Evolutionary conservation across 225 moss, liverwort and hornwort genomes (phyloP), one percentile per base, ranked within the genome.

Genomic region (Sphagnum tenellum): DNA sequence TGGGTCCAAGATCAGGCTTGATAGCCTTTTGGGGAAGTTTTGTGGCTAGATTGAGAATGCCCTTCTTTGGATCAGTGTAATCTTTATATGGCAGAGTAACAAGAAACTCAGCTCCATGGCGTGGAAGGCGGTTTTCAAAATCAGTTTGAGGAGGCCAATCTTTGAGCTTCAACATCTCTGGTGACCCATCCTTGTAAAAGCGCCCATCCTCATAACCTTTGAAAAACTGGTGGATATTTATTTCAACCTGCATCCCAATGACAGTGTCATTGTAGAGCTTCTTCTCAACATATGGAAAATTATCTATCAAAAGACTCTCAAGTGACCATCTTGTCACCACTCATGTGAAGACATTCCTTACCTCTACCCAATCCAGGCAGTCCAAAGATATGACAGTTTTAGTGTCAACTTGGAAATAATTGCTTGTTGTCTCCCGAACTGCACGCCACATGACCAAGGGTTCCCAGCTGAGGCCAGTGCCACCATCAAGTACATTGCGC

Each of bases 371-470:
- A 69, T 87, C 81, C 55, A 75, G 63, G 68, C 88, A 89, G 66
- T 89, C 80, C 2, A 83, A 46, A 29, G 86, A 80, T 53, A 60
- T 74, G 45, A 89, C 86, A 60, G 74, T 62, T 69, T 74, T 82
- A 50, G 64, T 83, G 53, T 89, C 88, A 2, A 82, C 88, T 56
- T 66, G 74, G 0, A 70, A 65, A 62, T 73, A 80, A 58, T 75
- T 71, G 49, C 73, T 52, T 6, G 52, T 52, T 6, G 82, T 86
- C 67, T 89, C 88, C 29, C 86, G 64, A 9, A 89, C 70, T 44
- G 86, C 88, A 53, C 88, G 78, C 86, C 88, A 86, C 88, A 89
- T 86, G 10, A 76, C 76, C 67, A 77, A 70, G 7, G 88, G 88
- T 68, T 89, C 88, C 88, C 88, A 89, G 59, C 86, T 89, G 71